Evolutionary conservation across 2,329 filamentous ascomycete species (phyloP).

Genomic region (Talaromyces pinophilus): DNA sequence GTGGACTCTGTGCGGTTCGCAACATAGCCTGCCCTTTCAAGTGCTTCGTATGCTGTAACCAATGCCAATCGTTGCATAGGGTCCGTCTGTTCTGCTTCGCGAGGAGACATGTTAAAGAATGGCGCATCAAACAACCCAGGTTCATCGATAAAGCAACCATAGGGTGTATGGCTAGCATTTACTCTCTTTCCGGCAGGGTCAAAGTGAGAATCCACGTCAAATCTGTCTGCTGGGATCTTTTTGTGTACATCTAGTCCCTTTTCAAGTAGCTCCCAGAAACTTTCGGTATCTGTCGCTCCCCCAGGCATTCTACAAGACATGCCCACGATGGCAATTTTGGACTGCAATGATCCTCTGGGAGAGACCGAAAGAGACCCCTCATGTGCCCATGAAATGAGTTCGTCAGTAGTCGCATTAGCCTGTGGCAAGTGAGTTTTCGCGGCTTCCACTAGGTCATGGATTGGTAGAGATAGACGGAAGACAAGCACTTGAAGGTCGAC

Average conservation of each 20-base stretch:
- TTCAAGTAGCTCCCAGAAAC: conserved; percentile 41
- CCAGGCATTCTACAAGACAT: conserved; percentile 74
- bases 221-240: conserved; percentile 64
- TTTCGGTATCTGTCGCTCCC: conserved; percentile 50
- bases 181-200: conserved; percentile 67
- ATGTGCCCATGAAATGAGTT: neutral
- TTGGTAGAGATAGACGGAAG: too few species aligned
- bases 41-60: conserved; percentile 75
- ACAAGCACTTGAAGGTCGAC: too few species aligned
- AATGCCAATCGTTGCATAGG: conserved; percentile 77
- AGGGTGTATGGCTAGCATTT: conserved; percentile 71
- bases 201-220: conserved; percentile 65
- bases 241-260: conserved; percentile 36
- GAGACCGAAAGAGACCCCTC: too few species aligned
- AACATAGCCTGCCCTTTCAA: conserved; percentile 78
- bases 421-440: conserved; percentile 12
- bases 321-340: conserved; percentile 71
- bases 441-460: too few species aligned
- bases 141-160: conserved; percentile 70
- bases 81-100: conserved; percentile 74
- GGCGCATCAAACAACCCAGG: conserved; percentile 75
- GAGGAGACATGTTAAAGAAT: conserved; percentile 85
- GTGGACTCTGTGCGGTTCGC: conserved; percentile 70
- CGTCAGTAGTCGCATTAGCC: neutral
- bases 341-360: neutral